Evolutionary conservation across 2,329 filamentous ascomycete genomes (phyloP).

Genomic region (Aurifilum marmelostoma): DNA sequence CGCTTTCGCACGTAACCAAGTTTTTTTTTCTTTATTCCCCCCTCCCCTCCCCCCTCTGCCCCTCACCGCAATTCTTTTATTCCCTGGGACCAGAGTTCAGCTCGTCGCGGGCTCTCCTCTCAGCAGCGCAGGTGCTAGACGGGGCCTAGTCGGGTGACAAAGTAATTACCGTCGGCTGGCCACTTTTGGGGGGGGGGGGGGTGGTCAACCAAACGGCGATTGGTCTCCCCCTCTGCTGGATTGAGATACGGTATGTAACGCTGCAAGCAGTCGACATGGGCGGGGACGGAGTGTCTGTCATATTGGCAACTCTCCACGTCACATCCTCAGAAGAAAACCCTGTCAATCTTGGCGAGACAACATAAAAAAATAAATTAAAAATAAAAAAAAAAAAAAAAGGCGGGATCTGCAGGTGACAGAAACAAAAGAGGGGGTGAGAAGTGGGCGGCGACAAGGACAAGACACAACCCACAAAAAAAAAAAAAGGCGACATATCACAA

Average conservation of each 20-base stretch:
- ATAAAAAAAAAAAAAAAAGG: not conserved
- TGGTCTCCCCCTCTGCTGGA: not conserved
- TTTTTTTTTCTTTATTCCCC: too few relatives aligned
- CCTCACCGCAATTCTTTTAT: too few relatives aligned
- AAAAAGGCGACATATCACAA: not conserved
- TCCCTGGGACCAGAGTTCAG: not conserved
- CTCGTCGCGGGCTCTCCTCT: not conserved
- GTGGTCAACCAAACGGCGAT: too few relatives aligned
- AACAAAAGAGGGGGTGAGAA: not conserved
- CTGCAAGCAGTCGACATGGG: not conserved
- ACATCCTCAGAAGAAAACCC: not conserved
- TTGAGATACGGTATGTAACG: not conserved
- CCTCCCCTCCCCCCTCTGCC: too few relatives aligned
- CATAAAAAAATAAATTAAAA: not conserved
- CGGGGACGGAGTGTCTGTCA: too few relatives aligned
- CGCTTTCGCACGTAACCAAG: not conserved
- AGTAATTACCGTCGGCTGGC: too few relatives aligned
- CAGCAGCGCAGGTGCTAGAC: not conserved
- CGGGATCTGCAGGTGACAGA: not conserved
- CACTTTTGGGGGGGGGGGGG: too few relatives aligned
- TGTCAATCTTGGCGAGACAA: not conserved
- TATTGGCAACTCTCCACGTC: not conserved
- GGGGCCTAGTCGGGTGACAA: too few relatives aligned
- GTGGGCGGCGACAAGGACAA: not conserved
- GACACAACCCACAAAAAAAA: too few relatives aligned